These are phyloP conservation scores for Schizophyllum amplum DNA, from an alignment of 1,284 basidiomycete species.

Conservation along the genomic window DNA sequence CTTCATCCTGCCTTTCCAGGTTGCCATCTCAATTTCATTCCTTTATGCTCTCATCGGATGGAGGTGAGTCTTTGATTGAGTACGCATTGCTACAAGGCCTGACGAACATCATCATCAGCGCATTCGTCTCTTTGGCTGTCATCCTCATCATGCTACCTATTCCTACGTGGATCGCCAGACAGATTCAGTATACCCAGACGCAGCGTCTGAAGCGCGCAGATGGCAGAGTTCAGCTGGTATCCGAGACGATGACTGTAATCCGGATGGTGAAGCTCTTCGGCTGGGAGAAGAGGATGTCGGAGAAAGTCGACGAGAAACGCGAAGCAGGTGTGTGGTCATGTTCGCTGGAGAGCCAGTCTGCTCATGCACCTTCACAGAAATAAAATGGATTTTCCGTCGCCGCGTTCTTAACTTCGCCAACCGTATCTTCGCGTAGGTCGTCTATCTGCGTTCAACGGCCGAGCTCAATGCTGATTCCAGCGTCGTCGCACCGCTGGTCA, in stretches of 20 bases:
- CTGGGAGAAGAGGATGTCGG: conserved; percentile 41
- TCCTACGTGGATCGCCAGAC: conserved; percentile 27
- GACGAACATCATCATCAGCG: conserved; percentile 16
- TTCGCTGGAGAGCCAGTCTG: neutral
- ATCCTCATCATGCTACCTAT: conserved; percentile 34
- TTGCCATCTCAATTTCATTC: conserved; percentile 32
- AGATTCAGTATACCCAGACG: conserved; percentile 21
- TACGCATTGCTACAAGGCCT: neutral
- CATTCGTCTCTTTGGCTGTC: conserved; percentile 37
- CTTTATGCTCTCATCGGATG: conserved; percentile 41
- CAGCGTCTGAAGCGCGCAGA: conserved; percentile 23
- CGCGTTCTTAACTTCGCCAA: conserved; percentile 26
- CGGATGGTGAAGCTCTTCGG: conserved; percentile 55
- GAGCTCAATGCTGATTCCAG: conserved; percentile 18
- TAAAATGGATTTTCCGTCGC: conserved; percentile 26
- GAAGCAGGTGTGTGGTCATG: conserved; percentile 16
- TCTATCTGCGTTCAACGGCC: neutral
- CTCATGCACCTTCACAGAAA: conserved; percentile 24
- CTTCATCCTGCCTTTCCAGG: conserved; percentile 15
- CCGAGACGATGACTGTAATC: conserved; percentile 28
- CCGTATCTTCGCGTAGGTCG: conserved; percentile 23
- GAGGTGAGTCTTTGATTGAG: conserved; percentile 16
- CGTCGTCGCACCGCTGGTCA: conserved; percentile 41
- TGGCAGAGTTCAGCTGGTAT: conserved; percentile 32
- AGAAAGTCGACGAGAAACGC: conserved; percentile 33